Evolutionary conservation across 2,329 filamentous ascomycete genomes (phyloP).

Genomic region (Falciphora oryzae): DNA sequence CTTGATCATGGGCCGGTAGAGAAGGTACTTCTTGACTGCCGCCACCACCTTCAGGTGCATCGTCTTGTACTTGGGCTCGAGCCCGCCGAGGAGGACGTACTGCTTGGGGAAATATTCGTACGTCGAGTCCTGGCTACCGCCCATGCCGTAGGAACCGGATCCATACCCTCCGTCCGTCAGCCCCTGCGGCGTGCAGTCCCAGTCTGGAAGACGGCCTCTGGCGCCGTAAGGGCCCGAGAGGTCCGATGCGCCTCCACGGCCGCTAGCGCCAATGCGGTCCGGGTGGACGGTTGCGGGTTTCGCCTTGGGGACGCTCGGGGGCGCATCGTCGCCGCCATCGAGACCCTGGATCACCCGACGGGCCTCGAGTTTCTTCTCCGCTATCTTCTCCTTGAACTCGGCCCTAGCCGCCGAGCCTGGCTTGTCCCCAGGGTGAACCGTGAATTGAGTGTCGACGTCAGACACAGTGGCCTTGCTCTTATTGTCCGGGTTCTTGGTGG

Average conservation of each 20-base stretch:
- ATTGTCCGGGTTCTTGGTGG: constrained; percentile 5
- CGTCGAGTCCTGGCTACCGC: constrained; percentile 62
- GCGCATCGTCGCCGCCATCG: not conserved
- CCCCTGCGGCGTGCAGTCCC: constrained; percentile 54
- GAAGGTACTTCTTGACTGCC: constrained; percentile 64
- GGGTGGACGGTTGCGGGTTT: not conserved
- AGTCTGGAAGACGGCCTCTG: constrained; percentile 21
- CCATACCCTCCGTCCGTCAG: constrained; percentile 43
- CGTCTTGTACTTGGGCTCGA: constrained; percentile 63
- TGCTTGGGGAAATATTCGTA: constrained; percentile 69
- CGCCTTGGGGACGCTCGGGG: constrained; percentile 2
- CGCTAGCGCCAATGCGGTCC: not conserved
- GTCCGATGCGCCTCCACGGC: not conserved
- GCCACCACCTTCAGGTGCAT: constrained; percentile 66
- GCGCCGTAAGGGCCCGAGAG: constrained; percentile 22
- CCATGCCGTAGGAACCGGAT: constrained; percentile 50
- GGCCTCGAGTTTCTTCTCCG: not conserved
- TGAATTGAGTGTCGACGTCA: constrained; percentile 17
- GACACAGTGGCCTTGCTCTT: constrained; percentile 15
- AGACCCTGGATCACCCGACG: not conserved
- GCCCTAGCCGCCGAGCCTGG: constrained; percentile 19
- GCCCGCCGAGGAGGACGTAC: constrained; percentile 71
- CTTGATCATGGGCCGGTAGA: constrained; percentile 72
- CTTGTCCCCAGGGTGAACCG: constrained; percentile 20
- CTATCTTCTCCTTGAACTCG: constrained; percentile 6